Percentiles rank a stretch among this genome's conserved stretches.
Evolutionary conservation across 331 rosid species (phyloP).

Genomic region (Malus hybrid): DNA sequence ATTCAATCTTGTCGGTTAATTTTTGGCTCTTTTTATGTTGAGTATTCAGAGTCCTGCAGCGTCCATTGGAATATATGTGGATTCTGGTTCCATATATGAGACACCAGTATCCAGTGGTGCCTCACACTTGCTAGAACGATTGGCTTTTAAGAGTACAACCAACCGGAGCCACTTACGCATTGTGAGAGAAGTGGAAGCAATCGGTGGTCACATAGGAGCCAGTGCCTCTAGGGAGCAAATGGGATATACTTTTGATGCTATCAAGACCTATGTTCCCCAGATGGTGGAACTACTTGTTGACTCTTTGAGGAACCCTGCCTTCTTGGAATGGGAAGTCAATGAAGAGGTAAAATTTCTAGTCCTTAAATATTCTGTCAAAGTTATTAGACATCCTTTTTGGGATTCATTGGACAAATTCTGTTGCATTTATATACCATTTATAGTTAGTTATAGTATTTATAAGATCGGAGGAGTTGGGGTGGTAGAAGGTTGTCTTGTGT

Average conservation of each 20-base stretch:
- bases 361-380: not conserved
- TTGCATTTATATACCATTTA: not conserved
- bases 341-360: conserved; percentile 56
- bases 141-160: conserved; percentile 87
- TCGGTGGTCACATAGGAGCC: conserved; percentile 73
- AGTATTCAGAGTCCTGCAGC: conserved; percentile 70
- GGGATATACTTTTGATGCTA: conserved; percentile 83
- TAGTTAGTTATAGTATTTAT: not conserved
- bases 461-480: not conserved
- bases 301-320: conserved; percentile 72
- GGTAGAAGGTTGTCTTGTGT: not conserved
- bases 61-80: conserved; percentile 68
- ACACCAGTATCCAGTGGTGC: conserved; percentile 55
- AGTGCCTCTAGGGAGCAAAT: conserved; percentile 83
- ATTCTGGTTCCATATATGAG: conserved; percentile 83
- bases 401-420: not conserved
- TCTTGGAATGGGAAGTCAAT: conserved; percentile 84
- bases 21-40: conserved; percentile 6
- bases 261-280: conserved; percentile 76
- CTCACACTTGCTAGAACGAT: conserved; percentile 69
- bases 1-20: not conserved
- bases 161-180: conserved; percentile 78
- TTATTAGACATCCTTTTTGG: not conserved
- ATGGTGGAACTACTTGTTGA: conserved; percentile 86
- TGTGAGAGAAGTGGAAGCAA: conserved; percentile 74